Base-by-base conservation (phyloP, 140 eudicot species). In the Cichorium intybus region DNA sequence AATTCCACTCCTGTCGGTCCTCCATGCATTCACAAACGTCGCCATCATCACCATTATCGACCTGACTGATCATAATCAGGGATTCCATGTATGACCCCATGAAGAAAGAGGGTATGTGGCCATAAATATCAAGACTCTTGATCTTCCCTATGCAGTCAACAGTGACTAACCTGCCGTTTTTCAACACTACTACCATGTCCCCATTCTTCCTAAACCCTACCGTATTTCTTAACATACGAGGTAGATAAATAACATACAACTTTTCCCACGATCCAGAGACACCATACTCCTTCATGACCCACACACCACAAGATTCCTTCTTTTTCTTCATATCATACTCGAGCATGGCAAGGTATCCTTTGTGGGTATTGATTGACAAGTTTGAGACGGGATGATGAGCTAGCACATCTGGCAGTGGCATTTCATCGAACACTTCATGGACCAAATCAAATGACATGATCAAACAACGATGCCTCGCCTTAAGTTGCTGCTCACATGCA, bases 211-310 rank as follows among this genome's bases (percentile, higher is more conserved):
- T 60, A 79, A 84, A 81, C 48, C 79, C 68, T n/a, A 84, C 52
- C 4, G 43, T 66, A 43, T 31, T 81, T 39, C 60, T 70, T 51
- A 79, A 63, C n/a, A 24, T 62, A 15, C 49, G 76, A 0, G 64
- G 81, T 21, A 80, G 16, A 7, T 60, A 57, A 11, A 87, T 18
- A 17, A 64, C 55, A 11, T 53, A 71, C 6, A 84, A 15, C 60
- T 67, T 74, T 2, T 67, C 75, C 92, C 92, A 82, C 7, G 90
- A 80, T 46, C 58, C 71, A 0, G 18, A 5, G 4, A 62, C 77
- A 46, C 95, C 87, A 62, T 83, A 81, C 58, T 78, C 84, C 59
- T 73, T 77, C 88, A 87, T 83, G 59, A 73, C 78, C 95, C 95
- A 87, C 4, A 87, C 64, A 21, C 74, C 63, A 66, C 85, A 78